Evolutionary conservation across 805 yeast species (phyloP), one percentile per base, ranked within the genome.

Genomic region (Ogataea angusta): DNA sequence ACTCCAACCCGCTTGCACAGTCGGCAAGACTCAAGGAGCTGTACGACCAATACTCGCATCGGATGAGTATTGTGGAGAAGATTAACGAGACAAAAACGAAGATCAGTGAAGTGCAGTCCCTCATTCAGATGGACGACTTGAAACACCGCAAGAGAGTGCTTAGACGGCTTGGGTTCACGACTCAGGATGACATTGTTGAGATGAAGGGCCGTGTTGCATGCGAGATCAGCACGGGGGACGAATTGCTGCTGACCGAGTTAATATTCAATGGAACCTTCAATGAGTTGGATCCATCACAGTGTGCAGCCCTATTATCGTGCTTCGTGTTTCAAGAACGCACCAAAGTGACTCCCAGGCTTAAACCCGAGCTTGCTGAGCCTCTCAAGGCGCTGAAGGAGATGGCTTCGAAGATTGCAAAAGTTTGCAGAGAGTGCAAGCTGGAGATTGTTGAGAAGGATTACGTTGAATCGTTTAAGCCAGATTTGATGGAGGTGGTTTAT

Each of bases 321-420:
- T 93, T 91, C 64, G 97, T 95, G 5, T 93, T 93, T 76, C 96
- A 93, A 63, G 99, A 95, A 60, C 78, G 95, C 57, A 85, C 95
- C 29, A 89, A 89, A 59, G 95, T 86, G 57, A 75, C 80, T 0
- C 93, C 96, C 38, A 76, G 91, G 50, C 70, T 93, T 52, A 80
- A 85, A 52, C 89, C 95, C 0, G 96, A 89, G 52, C 71, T 93
- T 37, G 80, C 91, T n/a, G 97, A 89, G 57, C 98, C 99, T 3
- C 75, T 86, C 58, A 82, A 89, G 50, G 81, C 81, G 12, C 70
- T 93, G 73, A 90, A 85, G 63, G 93, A 88, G 49, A 86, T 89
- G 82, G 99, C 99, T 2, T 67, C 78, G 21, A 82, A 85, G 57
- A 82, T 95, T 46, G 99, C 98, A 24, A 87, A 88, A 57, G 79